A percentile compares a stretch with the other conserved stretches of the same genome.
These are phyloP conservation scores for Pulveroboletus ravenelii DNA, from an alignment of 768 basidiomycete species.

Conservation along the genomic window DNA sequence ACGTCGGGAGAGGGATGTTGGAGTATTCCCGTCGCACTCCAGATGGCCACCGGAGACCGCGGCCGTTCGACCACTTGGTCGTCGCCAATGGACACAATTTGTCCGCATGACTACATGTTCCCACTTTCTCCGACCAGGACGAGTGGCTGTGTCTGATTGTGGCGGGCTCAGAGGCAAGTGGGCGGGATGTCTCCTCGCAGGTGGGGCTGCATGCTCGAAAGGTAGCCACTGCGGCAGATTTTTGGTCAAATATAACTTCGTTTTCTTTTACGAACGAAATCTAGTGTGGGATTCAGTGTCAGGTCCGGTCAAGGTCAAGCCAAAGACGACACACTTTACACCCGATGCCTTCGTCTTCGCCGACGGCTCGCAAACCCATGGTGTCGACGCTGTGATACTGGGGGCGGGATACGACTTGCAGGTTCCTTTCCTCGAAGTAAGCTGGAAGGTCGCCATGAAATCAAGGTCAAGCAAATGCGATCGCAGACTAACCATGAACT, in stretches of 20 bases:
- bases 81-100: slow-evolving; percentile 52
- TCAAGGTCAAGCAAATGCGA: slow-evolving; percentile 13
- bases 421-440: slow-evolving; percentile 44
- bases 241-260: background rate
- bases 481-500: slow-evolving; percentile 41
- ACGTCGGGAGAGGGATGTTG: slow-evolving; percentile 36
- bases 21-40: slow-evolving; percentile 36
- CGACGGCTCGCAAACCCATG: slow-evolving; percentile 38
- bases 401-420: slow-evolving; percentile 53
- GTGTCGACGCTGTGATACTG: slow-evolving; percentile 46
- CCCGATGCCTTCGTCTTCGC: slow-evolving; percentile 39
- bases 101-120: slow-evolving; percentile 36
- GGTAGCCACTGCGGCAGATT: slow-evolving; percentile 31
- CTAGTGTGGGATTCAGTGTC: slow-evolving; percentile 15
- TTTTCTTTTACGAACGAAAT: background rate
- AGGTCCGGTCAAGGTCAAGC: slow-evolving; percentile 30
- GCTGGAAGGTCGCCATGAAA: slow-evolving; percentile 18
- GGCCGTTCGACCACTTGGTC: slow-evolving; percentile 49
- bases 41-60: slow-evolving; percentile 18
- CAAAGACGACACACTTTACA: slow-evolving; percentile 49
- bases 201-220: slow-evolving; percentile 35
- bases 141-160: slow-evolving; percentile 50
- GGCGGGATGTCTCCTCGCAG: slow-evolving; percentile 45
- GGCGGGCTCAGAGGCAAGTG: slow-evolving; percentile 45
- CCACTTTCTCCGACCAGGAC: slow-evolving; percentile 43